Evolutionary conservation across 2,329 filamentous ascomycete species (phyloP).

Genomic region (Phialocephala subalpina): DNA sequence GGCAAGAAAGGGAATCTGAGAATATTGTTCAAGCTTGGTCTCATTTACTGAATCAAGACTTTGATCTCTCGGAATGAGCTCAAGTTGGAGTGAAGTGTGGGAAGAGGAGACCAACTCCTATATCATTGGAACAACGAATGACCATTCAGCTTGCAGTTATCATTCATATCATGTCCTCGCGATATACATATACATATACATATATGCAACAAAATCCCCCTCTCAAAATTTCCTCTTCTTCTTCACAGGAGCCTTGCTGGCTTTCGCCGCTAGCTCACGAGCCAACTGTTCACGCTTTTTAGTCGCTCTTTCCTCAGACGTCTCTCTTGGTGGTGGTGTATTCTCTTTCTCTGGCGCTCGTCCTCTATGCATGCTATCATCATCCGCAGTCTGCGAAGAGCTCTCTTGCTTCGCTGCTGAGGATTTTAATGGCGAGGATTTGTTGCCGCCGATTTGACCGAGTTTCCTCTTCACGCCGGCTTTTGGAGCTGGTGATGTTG

Average conservation of each 20-base stretch:
- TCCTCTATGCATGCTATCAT: constrained; percentile 25
- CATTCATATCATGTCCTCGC: background rate
- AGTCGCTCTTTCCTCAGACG: constrained; percentile 42
- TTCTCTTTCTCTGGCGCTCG: constrained; percentile 25
- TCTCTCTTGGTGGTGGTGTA: constrained; percentile 36
- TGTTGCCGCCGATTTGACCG: constrained; percentile 34
- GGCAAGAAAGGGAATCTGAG: too few relatives aligned
- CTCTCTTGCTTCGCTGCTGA: background rate
- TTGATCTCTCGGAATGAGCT: too few relatives aligned
- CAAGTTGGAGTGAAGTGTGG: too few relatives aligned
- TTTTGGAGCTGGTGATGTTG: constrained; percentile 21
- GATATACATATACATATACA: background rate
- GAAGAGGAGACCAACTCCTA: too few relatives aligned
- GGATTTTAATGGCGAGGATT: background rate
- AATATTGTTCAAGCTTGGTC: too few relatives aligned
- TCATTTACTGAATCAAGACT: too few relatives aligned
- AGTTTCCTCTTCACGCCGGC: constrained; percentile 34
- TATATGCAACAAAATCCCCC: background rate
- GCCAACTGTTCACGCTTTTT: constrained; percentile 41
- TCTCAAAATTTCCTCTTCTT: constrained; percentile 46
- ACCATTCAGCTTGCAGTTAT: background rate
- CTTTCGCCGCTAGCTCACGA: constrained; percentile 43
- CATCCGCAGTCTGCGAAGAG: background rate
- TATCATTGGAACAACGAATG: too few relatives aligned
- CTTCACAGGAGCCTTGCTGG: constrained; percentile 43